phyloP scores from a whole-genome alignment of 768 basidiomycete species.

The Boletus pseudopeckii region DNA sequence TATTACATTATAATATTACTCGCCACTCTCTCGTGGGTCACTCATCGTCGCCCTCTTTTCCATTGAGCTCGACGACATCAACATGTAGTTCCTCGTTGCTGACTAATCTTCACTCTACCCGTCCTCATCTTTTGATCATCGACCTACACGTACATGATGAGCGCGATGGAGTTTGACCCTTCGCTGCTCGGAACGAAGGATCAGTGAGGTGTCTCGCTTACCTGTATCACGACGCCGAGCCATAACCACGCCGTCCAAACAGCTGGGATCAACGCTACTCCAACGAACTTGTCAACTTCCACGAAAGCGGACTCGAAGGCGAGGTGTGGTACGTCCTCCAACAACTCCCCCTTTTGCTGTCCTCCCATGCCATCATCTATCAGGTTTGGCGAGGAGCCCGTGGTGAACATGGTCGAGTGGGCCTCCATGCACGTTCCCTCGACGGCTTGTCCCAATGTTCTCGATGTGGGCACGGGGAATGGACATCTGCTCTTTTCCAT shows the following conservation, averaged over 20 bases:
- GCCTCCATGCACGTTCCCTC: conserved; percentile 51
- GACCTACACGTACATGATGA: conserved; percentile 22
- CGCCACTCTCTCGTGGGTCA: conserved; percentile 7
- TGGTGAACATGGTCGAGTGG: conserved; percentile 83
- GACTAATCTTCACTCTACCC: conserved; percentile 12
- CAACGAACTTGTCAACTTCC: conserved; percentile 66
- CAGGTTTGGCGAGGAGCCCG: conserved; percentile 78
- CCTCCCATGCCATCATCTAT: neutral
- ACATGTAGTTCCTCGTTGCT: neutral
- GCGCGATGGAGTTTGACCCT: conserved; percentile 49
- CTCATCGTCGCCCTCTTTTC: neutral
- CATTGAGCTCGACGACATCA: neutral
- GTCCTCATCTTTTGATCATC: neutral
- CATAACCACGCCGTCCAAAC: neutral
- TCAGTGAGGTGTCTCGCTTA: conserved; percentile 49
- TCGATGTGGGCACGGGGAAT: conserved; percentile 82
- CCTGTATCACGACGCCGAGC: neutral
- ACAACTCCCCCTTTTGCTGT: neutral
- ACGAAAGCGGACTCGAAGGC: conserved; percentile 79
- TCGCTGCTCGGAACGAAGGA: conserved; percentile 78
- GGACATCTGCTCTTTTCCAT: conserved; percentile 74
- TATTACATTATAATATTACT: conserved; percentile 19
- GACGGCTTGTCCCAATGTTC: conserved; percentile 43
- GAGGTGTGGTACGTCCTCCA: conserved; percentile 64
- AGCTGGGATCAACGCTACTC: conserved; percentile 82